These are phyloP conservation scores for Cladosporium sp. DNA, from an alignment of 2,329 filamentous ascomycete species.

Conservation along the genomic window DNA sequence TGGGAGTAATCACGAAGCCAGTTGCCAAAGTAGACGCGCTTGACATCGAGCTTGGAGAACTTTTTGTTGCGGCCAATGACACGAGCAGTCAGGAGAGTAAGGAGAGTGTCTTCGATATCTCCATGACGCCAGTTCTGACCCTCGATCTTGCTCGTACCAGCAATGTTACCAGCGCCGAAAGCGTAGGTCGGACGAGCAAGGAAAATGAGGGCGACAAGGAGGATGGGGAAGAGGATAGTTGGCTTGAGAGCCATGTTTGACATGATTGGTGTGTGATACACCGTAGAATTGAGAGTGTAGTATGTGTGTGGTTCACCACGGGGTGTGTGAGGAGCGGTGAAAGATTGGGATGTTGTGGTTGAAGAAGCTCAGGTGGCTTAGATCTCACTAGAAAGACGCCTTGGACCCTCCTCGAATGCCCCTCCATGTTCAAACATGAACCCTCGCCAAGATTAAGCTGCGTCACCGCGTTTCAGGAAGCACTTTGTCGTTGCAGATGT, in stretches of 20 bases:
- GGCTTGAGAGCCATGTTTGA: slow-evolving; percentile 11
- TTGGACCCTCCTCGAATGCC: slow-evolving; percentile 5
- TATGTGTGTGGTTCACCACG: neutral
- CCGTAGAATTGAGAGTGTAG: neutral
- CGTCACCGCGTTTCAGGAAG: slow-evolving; percentile 2
- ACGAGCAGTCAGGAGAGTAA: slow-evolving; percentile 44
- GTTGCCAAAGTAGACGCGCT: slow-evolving; percentile 44
- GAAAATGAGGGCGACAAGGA: slow-evolving; percentile 30
- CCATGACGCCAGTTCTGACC: slow-evolving; percentile 55
- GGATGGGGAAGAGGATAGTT: slow-evolving; percentile 25
- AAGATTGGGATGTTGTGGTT: neutral
- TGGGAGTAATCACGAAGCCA: slow-evolving; percentile 54
- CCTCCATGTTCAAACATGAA: slow-evolving; percentile 12
- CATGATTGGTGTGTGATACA: slow-evolving; percentile 5
- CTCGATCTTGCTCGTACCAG: slow-evolving; percentile 43
- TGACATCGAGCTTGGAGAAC: slow-evolving; percentile 72
- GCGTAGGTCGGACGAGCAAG: slow-evolving; percentile 33
- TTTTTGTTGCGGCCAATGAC: slow-evolving; percentile 62
- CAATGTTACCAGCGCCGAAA: slow-evolving; percentile 52
- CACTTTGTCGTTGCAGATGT: neutral
- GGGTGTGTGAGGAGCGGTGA: neutral
- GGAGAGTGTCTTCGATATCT: slow-evolving; percentile 54
- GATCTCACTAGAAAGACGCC: neutral
- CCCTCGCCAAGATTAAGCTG: neutral
- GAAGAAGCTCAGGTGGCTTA: neutral